Conservation (phyloP, 208 protist genomes). For the Porcisia deanei region DNA sequence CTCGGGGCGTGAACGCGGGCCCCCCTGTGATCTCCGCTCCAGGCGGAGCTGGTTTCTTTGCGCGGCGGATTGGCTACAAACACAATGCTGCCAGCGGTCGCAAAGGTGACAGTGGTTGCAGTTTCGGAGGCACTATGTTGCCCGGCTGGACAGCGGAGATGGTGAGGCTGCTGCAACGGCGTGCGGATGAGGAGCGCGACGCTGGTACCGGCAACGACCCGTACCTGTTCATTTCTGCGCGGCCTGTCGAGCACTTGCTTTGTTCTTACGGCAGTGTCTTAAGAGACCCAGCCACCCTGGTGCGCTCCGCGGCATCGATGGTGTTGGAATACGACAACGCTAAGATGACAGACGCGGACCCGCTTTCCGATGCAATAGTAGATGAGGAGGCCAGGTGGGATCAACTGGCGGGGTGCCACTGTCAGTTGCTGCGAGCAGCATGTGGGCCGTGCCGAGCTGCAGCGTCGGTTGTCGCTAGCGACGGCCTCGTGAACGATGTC, state of each 20-base stretch:
- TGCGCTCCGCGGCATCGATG: constrained; percentile 22
- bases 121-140: not conserved
- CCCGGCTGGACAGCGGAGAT: constrained; percentile 23
- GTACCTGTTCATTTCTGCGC: constrained; percentile 27
- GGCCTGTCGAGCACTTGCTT: constrained; percentile 29
- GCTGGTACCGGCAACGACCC: constrained; percentile 22
- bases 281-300: constrained; percentile 18
- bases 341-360: constrained; percentile 34
- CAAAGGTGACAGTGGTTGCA: not conserved
- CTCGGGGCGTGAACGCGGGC: not conserved
- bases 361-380: constrained; percentile 40
- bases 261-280: constrained; percentile 31
- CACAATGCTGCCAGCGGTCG: not conserved
- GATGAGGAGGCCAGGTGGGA: constrained; percentile 63
- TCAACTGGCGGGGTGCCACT: constrained; percentile 64
- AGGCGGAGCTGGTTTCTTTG: constrained; percentile 7
- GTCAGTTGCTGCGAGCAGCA: constrained; percentile 55
- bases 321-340: constrained; percentile 10
- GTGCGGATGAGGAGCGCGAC: constrained; percentile 22
- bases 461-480: constrained; percentile 29
- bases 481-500: constrained; percentile 69
- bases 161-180: constrained; percentile 21
- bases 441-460: constrained; percentile 22
- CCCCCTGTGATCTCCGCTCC: not conserved
- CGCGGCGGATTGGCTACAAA: not conserved